Evolutionary conservation across 257 asterid genomes (phyloP), one percentile per base, ranked within the genome.

Genomic region (Ajuga chamaepitys): DNA sequence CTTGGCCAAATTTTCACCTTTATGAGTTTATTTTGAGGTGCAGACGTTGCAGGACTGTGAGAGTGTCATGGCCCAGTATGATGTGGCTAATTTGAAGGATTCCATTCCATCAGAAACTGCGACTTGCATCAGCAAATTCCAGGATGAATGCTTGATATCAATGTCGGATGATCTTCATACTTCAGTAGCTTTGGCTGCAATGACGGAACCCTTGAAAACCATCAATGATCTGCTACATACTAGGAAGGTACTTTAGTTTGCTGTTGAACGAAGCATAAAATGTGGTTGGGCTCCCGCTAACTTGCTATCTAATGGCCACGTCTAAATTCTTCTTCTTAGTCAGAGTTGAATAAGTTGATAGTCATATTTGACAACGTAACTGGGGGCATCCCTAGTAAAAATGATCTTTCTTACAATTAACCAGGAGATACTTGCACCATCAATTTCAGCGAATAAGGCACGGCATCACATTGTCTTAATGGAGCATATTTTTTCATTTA

Each of bases 111-210:
- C 85, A 61, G 88, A 53, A 77, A 79, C 78, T 63, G 72, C 70
- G 25, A 68, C 74, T 52, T 89, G 90, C 76, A 78, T 94, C 71
- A 77, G 72, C 55, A 84, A 83, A 59, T 89, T 90, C 70, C 68
- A 72, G 62, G 84, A 90, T 66, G 97, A 94, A 61, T 83, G 82
- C 75, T 58, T 79, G 67, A 67, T 76, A 24, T 85, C 97, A 11
- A 78, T 94, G 85, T 86, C 94, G 14, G 99, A 90, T 80, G 99
- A 94, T 79, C 89, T 94, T 67, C 99, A 94, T 72, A 77, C 96
- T 56, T 72, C 86, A 41, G 95, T 86, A 48, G 95, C 84, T 70
- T 80, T 94, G 83, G 92, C 95, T 76, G 96, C 96, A 61, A 82
- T 94, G 78, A 84, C 99, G 3, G 99, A 90, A 13, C 99, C 97